Evolutionary conservation across 176 grass and related monocot genomes (phyloP).

Genomic region (Oryza meridionalis): DNA sequence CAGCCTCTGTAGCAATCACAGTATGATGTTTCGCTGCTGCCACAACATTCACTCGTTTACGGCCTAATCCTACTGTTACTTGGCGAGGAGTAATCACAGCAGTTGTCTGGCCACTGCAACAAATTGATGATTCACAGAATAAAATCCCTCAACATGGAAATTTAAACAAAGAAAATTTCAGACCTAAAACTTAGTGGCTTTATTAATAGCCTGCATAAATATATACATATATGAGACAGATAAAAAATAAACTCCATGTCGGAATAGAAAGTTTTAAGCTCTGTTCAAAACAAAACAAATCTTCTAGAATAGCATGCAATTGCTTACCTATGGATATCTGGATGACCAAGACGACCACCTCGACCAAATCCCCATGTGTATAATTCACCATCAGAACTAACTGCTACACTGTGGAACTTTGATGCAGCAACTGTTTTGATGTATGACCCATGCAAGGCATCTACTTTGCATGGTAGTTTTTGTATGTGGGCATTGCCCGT

Average conservation of each 20-base stretch:
- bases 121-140: constrained; percentile 30
- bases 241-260: background rate
- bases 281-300: background rate
- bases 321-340: constrained; percentile 86
- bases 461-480: constrained; percentile 98
- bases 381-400: constrained; percentile 86
- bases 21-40: constrained; percentile 99
- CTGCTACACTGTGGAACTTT: constrained; percentile 94
- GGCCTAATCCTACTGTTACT: constrained; percentile 78
- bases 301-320: background rate
- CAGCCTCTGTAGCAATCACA: constrained; percentile 81
- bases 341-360: constrained; percentile 95
- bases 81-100: constrained; percentile 96
- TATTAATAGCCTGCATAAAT: constrained; percentile 19
- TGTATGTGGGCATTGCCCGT: constrained; percentile 98
- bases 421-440: constrained; percentile 80
- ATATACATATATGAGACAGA: background rate
- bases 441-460: constrained; percentile 78
- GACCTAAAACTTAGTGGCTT: constrained; percentile 19
- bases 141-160: background rate
- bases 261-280: background rate
- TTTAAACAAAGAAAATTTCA: background rate
- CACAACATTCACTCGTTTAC: constrained; percentile 70
- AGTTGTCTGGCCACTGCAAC: constrained; percentile 86
- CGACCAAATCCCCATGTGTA: constrained; percentile 99